Evolutionary conservation across 208 protist species (phyloP), one percentile per base, ranked within the genome.

Genomic region (Herpetomonas tarakana): DNA sequence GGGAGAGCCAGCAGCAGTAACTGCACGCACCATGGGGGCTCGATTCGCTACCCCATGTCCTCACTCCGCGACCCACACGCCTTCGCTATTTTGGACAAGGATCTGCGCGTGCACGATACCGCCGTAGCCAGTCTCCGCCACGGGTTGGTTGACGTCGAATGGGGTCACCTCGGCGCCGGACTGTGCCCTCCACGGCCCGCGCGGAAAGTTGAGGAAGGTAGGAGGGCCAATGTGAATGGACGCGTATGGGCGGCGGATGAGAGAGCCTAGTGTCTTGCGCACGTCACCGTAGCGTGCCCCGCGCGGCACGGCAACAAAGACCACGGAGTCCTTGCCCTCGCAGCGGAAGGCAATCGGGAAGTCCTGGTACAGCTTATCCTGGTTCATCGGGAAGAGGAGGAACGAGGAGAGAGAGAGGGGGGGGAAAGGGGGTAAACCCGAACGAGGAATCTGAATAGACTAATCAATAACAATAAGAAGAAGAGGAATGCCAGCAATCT

Each of bases 201-300:
- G n/a, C n/a, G n/a, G n/a, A n/a, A n/a, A n/a, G n/a, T n/a, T n/a
- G n/a, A n/a, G n/a, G n/a, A n/a, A n/a, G n/a, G n/a, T n/a, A n/a
- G n/a, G n/a, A n/a, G 74, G 65, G 3, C 31, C 75, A 12, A 89
- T 69, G 46, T 76, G 56, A 3, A 84, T 52, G 0, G 72, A 71
- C 16, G 44, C 44, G 58, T 83, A 86, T 4, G 76, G 66, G 0
- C 68, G 52, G 31, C 84, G 76, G 30, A 90, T 58, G 27, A 90
- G 61, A 0, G 68, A 75, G 0, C 78, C 83, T 12, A 90, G 62
- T 2, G 83, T 90, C 58, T 90, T 90, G 25, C 83, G 71, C 35
- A 90, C 78, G 56, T 90, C 83, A 44, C 83, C 83, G 55, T 80
- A 90, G 45, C 76, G 69, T 26, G 68, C 74, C 1, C 73, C 71